These are phyloP conservation scores for Eleusine indica DNA, from an alignment of 176 grass and related monocot species.

Conservation along the genomic window DNA sequence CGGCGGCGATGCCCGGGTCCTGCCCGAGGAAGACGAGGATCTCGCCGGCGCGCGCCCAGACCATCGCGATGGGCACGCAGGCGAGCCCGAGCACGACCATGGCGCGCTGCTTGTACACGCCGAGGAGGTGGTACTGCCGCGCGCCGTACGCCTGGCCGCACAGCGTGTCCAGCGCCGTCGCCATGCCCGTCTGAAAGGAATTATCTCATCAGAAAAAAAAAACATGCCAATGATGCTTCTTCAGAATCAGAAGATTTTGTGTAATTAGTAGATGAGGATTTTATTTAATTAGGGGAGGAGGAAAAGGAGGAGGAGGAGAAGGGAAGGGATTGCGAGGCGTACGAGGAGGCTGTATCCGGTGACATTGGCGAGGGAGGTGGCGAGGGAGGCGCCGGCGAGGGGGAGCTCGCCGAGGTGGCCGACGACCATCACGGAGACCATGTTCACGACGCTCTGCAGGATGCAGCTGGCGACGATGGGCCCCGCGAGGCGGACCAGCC, in stretches of 20 bases:
- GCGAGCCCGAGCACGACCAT: constrained; percentile 42
- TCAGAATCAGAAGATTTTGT: neutral
- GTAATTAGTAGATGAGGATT: neutral
- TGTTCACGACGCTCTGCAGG: constrained; percentile 48
- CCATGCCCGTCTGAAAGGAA: constrained; percentile 26
- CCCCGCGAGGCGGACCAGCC: constrained; percentile 44
- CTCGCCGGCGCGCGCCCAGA: constrained; percentile 45
- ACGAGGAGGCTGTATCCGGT: constrained; percentile 19
- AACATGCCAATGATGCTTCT: too few relatives aligned
- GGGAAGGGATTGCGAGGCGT: neutral
- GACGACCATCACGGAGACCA: constrained; percentile 66
- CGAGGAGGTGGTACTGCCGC: constrained; percentile 46
- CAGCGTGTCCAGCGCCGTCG: constrained; percentile 48
- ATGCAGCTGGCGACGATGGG: constrained; percentile 52
- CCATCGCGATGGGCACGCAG: constrained; percentile 41
- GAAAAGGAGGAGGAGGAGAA: neutral
- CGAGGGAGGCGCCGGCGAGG: constrained; percentile 64
- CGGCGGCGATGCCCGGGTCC: constrained; percentile 54
- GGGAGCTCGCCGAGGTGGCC: constrained; percentile 63
- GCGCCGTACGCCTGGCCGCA: constrained; percentile 76
- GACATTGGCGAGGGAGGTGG: constrained; percentile 56
- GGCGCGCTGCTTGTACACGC: constrained; percentile 38
- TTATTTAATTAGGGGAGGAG: neutral
- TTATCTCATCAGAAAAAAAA: neutral
- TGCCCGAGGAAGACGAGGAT: constrained; percentile 59